Evolutionary conservation across 345 rosid genomes (phyloP).

Genomic region (Turritis glabra): DNA sequence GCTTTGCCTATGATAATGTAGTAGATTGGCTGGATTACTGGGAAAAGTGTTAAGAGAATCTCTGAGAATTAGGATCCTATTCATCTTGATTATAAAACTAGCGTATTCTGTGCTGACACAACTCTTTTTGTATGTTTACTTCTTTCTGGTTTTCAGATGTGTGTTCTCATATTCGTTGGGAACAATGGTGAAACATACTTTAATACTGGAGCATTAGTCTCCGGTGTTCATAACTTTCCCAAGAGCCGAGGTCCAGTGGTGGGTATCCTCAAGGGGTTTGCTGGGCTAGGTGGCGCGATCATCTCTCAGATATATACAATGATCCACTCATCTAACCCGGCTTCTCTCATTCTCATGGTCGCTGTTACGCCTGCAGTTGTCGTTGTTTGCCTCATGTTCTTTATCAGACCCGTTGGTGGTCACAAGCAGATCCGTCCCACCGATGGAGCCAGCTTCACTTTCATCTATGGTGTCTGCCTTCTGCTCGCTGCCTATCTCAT

Average conservation of each 20-base stretch:
- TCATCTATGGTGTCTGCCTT: constrained; percentile 77
- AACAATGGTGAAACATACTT: constrained; percentile 97
- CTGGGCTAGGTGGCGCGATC: constrained; percentile 96
- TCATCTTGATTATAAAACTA: background rate
- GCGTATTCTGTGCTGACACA: background rate
- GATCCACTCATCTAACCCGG: constrained; percentile 76
- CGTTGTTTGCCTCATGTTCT: constrained; percentile 70
- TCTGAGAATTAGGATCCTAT: background rate
- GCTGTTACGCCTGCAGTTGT: constrained; percentile 93
- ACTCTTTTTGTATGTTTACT: background rate
- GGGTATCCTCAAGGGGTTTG: constrained; percentile 95
- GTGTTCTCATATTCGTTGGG: constrained; percentile 84
- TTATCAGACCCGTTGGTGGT: constrained; percentile 92
- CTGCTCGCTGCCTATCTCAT: constrained; percentile 82
- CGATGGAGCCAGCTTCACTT: constrained; percentile 64
- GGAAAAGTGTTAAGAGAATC: background rate
- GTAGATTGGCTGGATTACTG: background rate
- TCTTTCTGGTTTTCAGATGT: constrained; percentile 58
- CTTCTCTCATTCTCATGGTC: constrained; percentile 91
- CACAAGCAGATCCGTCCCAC: constrained; percentile 77
- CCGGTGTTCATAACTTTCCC: constrained; percentile 96
- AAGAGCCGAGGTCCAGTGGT: constrained; percentile 98
- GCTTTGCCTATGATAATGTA: background rate
- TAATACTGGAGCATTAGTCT: constrained; percentile 90
- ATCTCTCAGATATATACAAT: constrained; percentile 79